phyloP scores from a whole-genome alignment of 2,329 filamentous ascomycete genomes.

The Fusarium tupiense region DNA sequence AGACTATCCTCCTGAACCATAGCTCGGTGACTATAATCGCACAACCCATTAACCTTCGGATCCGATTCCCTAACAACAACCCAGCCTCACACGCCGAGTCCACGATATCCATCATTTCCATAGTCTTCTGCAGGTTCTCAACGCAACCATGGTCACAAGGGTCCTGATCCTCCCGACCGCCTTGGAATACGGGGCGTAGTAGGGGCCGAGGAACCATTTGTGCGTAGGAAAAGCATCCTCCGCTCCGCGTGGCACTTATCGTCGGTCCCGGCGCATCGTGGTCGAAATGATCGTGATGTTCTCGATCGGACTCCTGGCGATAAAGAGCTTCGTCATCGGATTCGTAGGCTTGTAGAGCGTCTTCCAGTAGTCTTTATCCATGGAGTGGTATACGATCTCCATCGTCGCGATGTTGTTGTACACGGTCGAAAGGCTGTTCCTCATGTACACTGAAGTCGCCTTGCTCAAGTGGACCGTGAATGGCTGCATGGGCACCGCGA shows the following conservation, averaged over 20 bases:
- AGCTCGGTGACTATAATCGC: not conserved
- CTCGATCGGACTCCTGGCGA: not conserved
- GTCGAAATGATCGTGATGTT: not conserved
- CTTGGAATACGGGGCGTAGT: not conserved
- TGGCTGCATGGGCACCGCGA: not conserved
- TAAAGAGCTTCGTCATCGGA: not conserved
- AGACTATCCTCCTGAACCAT: not conserved
- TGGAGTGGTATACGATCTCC: not conserved
- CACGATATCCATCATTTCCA: not conserved
- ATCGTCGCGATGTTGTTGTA: not conserved
- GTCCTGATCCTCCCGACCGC: not conserved
- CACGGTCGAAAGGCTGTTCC: not conserved
- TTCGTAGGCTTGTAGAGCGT: not conserved
- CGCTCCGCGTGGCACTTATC: not conserved
- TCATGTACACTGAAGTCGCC: not conserved
- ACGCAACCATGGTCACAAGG: not conserved
- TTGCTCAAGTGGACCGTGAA: not conserved
- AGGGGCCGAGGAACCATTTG: not conserved
- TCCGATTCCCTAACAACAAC: not conserved
- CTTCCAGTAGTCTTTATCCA: fast-evolving
- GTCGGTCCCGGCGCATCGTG: not conserved
- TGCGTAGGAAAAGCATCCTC: not conserved
- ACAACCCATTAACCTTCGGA: not conserved
- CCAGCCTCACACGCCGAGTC: not conserved
- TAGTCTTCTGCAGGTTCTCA: not conserved